Conservation (phyloP, 768 basidiomycete species). For the Russula abietina region DNA sequence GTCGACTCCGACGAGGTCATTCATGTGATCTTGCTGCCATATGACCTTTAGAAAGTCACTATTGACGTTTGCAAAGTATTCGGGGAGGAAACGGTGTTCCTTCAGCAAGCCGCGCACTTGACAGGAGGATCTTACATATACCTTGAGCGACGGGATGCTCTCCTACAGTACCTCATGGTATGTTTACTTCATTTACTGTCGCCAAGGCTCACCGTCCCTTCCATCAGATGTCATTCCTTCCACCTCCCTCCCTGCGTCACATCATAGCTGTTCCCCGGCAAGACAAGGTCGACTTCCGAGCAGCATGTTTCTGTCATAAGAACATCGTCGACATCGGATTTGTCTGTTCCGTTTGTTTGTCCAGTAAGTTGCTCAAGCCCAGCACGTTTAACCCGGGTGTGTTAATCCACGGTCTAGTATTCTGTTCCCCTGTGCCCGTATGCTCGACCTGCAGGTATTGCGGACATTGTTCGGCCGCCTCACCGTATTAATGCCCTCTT, state of each 20-base stretch:
- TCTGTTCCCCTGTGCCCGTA: conserved; percentile 89
- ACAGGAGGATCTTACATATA: conserved; percentile 92
- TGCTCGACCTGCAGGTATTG: conserved; percentile 85
- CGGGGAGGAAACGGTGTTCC: conserved; percentile 86
- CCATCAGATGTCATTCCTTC: conserved; percentile 81
- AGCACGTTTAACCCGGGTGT: neutral
- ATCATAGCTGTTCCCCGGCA: conserved; percentile 83
- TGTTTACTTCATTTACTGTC: conserved; percentile 24
- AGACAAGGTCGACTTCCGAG: conserved; percentile 93
- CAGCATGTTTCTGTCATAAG: conserved; percentile 98
- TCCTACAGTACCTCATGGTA: conserved; percentile 90
- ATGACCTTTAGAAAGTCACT: conserved; percentile 69
- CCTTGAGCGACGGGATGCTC: conserved; percentile 69
- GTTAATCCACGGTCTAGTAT: conserved; percentile 48
- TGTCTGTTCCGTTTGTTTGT: conserved; percentile 97
- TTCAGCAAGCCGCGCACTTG: conserved; percentile 95
- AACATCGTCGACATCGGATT: conserved; percentile 94
- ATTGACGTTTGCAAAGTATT: conserved; percentile 94
- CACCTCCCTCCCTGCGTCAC: conserved; percentile 64
- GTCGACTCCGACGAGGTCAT: neutral
- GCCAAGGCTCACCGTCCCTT: conserved; percentile 4
- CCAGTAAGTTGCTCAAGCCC: conserved; percentile 53
- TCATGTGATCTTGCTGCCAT: neutral
- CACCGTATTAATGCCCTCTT: neutral
- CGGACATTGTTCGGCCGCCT: neutral